Conservation (phyloP, 2,329 filamentous ascomycete species). For the Gremmenia infestans region DNA sequence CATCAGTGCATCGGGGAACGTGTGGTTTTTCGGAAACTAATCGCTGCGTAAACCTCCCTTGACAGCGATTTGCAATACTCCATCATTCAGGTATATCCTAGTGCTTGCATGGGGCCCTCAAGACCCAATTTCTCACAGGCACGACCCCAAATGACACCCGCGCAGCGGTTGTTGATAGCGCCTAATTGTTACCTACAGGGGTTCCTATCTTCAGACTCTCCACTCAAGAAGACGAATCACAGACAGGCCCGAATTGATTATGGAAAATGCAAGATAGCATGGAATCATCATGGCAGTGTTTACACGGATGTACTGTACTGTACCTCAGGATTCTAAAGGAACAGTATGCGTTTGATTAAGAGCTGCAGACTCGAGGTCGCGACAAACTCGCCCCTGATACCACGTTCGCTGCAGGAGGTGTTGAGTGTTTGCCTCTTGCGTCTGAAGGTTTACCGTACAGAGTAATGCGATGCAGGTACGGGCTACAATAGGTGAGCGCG, state of each 20-base stretch:
- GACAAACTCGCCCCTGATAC: background rate
- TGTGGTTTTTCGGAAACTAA: no score
- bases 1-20: no score
- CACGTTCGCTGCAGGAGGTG: background rate
- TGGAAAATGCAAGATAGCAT: no score
- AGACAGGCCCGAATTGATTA: no score
- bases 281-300: background rate
- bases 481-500: no score
- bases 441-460: background rate
- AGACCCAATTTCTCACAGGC: no score
- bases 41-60: background rate
- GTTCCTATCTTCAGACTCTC: background rate
- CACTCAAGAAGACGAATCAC: no score
- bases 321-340: constrained; percentile 3
- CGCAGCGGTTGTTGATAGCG: background rate
- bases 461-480: background rate
- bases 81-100: background rate
- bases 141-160: background rate
- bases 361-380: constrained; percentile 6
- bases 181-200: background rate
- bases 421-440: background rate
- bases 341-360: constrained; percentile 5
- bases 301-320: background rate
- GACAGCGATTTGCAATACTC: background rate
- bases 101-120: background rate